A percentile compares a stretch with the other conserved stretches of the same genome.
These are phyloP conservation scores for Pseudomassariella vexata DNA, from an alignment of 2,329 filamentous ascomycete genomes.

Conservation along the genomic window DNA sequence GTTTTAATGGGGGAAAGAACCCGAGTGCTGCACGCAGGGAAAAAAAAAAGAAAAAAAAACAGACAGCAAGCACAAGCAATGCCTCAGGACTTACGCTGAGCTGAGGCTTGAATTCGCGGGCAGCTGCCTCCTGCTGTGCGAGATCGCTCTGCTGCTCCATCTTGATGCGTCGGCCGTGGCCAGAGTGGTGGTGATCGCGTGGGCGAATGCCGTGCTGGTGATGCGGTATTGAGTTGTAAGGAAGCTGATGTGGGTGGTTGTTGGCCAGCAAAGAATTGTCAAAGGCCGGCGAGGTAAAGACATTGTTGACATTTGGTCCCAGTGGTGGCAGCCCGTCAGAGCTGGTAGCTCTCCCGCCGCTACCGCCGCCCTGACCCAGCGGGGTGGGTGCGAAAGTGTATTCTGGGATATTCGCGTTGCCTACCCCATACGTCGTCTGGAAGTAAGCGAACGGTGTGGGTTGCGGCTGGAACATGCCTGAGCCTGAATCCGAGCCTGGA, in stretches of 20 bases:
- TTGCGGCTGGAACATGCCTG: constrained; percentile 51
- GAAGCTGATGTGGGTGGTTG: constrained; percentile 7
- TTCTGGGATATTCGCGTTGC: constrained; percentile 19
- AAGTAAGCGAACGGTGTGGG: constrained; percentile 41
- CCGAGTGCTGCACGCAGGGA: too few relatives aligned
- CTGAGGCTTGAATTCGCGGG: constrained; percentile 52
- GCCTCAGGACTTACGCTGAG: constrained; percentile 50
- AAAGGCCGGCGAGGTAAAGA: constrained; percentile 18
- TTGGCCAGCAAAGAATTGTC: constrained; percentile 9
- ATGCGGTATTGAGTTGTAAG: constrained; percentile 10
- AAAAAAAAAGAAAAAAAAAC: neutral
- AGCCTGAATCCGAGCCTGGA: constrained; percentile 12
- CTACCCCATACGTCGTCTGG: constrained; percentile 33
- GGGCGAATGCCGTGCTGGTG: constrained; percentile 11
- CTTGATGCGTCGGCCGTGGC: constrained; percentile 18
- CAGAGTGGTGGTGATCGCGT: constrained; percentile 8
- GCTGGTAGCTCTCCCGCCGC: constrained; percentile 12
- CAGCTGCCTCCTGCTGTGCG: constrained; percentile 55
- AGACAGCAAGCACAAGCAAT: too few relatives aligned
- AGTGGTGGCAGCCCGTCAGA: neutral
- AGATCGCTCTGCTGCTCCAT: constrained; percentile 41
- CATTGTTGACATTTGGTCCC: constrained; percentile 12
- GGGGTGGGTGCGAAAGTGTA: constrained; percentile 23
- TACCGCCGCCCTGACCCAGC: constrained; percentile 19
- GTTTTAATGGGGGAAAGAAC: neutral